Evolutionary conservation across 305 asterid species (phyloP).

Genomic region (Galium porrigens): DNA sequence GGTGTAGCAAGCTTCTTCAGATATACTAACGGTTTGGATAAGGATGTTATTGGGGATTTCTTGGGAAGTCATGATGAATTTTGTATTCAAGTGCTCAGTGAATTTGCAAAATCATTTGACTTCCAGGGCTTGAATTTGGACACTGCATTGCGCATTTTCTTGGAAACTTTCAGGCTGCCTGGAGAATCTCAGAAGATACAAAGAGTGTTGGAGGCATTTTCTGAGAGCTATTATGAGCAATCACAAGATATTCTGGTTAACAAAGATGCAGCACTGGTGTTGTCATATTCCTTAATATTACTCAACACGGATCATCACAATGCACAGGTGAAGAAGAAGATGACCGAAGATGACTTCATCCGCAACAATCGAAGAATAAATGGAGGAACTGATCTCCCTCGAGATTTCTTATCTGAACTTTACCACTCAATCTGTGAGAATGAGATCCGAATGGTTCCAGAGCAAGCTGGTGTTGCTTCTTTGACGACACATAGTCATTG

Average conservation of each 20-base stretch:
- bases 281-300: conserved; percentile 76
- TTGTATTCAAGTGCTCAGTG: conserved; percentile 66
- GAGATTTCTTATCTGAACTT: conserved; percentile 69
- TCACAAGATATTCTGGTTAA: conserved; percentile 58
- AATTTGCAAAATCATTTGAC: conserved; percentile 70
- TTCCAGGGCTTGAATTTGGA: conserved; percentile 65
- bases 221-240: conserved; percentile 76
- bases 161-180: conserved; percentile 82
- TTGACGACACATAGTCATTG: conserved; percentile 58
- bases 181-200: conserved; percentile 96
- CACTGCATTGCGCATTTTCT: conserved; percentile 67
- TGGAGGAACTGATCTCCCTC: conserved; percentile 87
- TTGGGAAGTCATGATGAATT: conserved; percentile 83
- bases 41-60: conserved; percentile 65
- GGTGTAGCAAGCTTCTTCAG: conserved; percentile 77
- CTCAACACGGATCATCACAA: conserved; percentile 93
- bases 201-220: conserved; percentile 85
- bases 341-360: conserved; percentile 89
- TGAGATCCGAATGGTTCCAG: conserved; percentile 79
- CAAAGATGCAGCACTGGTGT: conserved; percentile 75
- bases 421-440: conserved; percentile 71
- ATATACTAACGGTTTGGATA: conserved; percentile 63
- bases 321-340: conserved; percentile 86
- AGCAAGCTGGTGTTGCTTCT: conserved; percentile 42
- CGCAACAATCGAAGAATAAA: conserved; percentile 78